Evolutionary conservation across 176 grass and related monocot genomes (phyloP).

Genomic region (Hordeum marinum): DNA sequence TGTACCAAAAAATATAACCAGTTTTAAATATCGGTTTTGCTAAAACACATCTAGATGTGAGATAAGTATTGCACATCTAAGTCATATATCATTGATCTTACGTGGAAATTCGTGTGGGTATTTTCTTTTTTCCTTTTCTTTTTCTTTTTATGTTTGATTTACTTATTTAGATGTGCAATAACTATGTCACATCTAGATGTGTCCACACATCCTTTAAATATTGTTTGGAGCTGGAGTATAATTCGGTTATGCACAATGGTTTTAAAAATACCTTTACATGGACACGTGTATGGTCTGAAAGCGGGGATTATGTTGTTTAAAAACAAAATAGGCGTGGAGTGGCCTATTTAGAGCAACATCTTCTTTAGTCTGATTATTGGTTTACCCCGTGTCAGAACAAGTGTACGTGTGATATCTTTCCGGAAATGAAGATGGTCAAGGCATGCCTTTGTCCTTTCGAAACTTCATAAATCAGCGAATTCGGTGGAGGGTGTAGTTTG

Average conservation of each 20-base stretch:
- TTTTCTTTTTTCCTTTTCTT: too few relatives aligned
- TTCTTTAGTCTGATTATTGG: background rate
- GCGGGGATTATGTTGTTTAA: background rate
- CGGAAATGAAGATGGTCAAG: conserved; percentile 30
- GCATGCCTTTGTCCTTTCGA: too few relatives aligned
- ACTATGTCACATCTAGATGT: too few relatives aligned
- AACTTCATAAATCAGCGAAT: background rate
- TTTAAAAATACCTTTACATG: background rate
- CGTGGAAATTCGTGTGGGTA: too few relatives aligned
- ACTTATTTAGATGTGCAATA: too few relatives aligned
- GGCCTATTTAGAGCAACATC: background rate
- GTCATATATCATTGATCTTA: too few relatives aligned
- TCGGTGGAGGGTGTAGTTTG: background rate
- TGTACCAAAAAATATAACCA: background rate
- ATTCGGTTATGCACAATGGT: too few relatives aligned
- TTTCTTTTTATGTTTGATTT: too few relatives aligned
- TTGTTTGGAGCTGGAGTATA: too few relatives aligned
- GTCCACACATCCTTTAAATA: too few relatives aligned
- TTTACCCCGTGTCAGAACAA: background rate
- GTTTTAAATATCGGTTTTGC: background rate
- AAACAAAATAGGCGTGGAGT: background rate
- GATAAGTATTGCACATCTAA: too few relatives aligned
- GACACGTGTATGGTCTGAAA: background rate
- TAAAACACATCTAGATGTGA: too few relatives aligned
- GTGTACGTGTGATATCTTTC: background rate